Evolutionary conservation across 2,329 filamentous ascomycete species (phyloP), one percentile per base, ranked within the genome.

Genomic region (Monosporascus sp.): DNA sequence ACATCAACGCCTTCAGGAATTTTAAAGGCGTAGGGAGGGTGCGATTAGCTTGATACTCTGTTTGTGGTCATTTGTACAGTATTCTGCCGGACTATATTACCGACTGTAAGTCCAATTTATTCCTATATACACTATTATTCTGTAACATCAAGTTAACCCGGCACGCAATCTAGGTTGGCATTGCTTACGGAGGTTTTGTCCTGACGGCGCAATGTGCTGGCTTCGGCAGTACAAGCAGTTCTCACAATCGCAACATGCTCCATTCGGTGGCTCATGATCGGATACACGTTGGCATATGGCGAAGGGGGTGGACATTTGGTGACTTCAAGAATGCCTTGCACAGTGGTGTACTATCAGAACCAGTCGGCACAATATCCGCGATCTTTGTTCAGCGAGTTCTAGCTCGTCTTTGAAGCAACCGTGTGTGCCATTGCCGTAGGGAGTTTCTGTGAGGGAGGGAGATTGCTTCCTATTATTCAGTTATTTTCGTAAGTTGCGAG

Each of bases 301-400:
- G 72, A 77, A 35, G 75, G 73, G 26, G 71, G 28, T 62, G 68
- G 5, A 61, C 78, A 6, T 72, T 79, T 58, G 75, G 76, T 3
- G 69, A 72, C 43, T 69, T 78, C 50, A 71, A 66, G 45, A 72
- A 78, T 58, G 67, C 69, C 1, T 74, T 78, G 48, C 77, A 79
- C 55, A 59, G 62, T 7, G 71, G 69, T 14, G 76, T 79, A 5
- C 65, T 79, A 1, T 66, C 73, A 2, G 71, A 78, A 48, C 75
- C 77, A 0, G 70, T 79, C 1, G 75, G 77, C 4, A 76, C 74
- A 0, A 78, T 78, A 45, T 76, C 76, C 0, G 76, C 75, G 6
- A 72, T 78, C 14, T 60, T 79, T 79, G 5, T 79, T 79, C 63
- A 76, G 73, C 49, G 75, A 78, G 61, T 79, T 79, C 51, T 77